Evolutionary conservation across 148 eudicot genomes (phyloP).

Genomic region (Drosera capensis): DNA sequence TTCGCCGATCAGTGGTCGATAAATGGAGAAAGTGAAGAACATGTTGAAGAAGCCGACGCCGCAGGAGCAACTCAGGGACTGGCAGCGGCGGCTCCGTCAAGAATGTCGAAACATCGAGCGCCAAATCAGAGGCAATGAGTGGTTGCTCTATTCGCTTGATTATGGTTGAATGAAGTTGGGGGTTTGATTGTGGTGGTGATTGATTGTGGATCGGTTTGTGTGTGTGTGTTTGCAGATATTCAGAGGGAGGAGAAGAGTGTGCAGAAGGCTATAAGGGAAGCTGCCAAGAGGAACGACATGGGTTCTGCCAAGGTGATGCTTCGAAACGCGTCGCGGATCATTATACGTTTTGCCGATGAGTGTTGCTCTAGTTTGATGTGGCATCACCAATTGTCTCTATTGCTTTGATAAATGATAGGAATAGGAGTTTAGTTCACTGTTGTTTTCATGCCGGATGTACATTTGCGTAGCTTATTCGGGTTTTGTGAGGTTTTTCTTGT

Average conservation of each 20-base stretch:
- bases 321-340: no score
- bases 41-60: conserved; percentile 62
- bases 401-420: no score
- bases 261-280: conserved; percentile 91
- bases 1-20: no score
- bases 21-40: conserved; percentile 41
- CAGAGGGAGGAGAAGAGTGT: conserved; percentile 90
- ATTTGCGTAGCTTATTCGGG: no score
- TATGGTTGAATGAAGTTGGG: not conserved
- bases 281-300: conserved; percentile 94
- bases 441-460: no score
- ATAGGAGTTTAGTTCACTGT: no score
- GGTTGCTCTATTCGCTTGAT: not conserved
- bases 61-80: conserved; percentile 63
- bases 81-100: conserved; percentile 90
- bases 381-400: no score
- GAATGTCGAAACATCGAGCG: conserved; percentile 88
- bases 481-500: no score
- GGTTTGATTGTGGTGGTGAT: not conserved
- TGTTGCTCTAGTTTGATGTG: no score
- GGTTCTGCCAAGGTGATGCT: conserved; percentile 92
- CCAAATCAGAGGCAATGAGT: conserved; percentile 53
- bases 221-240: conserved; percentile 39
- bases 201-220: not conserved
- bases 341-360: no score